phyloP scores from a whole-genome alignment of 2,329 filamentous ascomycete genomes.

The Fusarium miscanthi region DNA sequence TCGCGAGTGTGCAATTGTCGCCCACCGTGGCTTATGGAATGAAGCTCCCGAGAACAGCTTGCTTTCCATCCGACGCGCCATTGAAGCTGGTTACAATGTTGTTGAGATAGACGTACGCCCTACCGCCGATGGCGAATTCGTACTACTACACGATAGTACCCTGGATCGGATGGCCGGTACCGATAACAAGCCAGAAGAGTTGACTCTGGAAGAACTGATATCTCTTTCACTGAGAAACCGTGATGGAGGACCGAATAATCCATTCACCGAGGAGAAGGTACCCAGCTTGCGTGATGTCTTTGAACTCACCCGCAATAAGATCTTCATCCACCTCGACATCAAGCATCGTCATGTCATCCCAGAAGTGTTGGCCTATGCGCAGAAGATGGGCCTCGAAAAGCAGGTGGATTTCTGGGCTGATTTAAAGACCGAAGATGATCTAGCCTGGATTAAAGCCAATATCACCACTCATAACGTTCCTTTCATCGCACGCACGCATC shows the following conservation, averaged over 20 bases:
- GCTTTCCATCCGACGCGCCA: neutral
- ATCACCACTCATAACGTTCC: neutral
- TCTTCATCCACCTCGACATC: neutral
- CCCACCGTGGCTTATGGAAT: neutral
- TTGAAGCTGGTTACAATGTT: neutral
- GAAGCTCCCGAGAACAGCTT: neutral
- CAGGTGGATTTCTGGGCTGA: neutral
- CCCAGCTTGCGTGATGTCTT: neutral
- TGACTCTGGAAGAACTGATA: neutral
- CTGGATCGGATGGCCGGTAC: neutral
- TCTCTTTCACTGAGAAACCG: neutral
- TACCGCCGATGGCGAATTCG: neutral
- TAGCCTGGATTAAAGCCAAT: neutral
- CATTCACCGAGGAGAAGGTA: neutral
- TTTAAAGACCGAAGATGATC: neutral
- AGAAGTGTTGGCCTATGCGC: neutral
- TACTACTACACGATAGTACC: neutral
- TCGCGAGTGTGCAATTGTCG: neutral
- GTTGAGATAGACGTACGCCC: neutral
- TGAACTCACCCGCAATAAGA: neutral
- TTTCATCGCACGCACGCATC: neutral
- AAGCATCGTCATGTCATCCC: neutral
- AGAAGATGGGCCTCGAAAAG: neutral
- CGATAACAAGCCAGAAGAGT: neutral
- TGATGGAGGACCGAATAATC: neutral